Evolutionary conservation across 345 rosid species (phyloP).

Genomic region (Eutrema heterophyllum): DNA sequence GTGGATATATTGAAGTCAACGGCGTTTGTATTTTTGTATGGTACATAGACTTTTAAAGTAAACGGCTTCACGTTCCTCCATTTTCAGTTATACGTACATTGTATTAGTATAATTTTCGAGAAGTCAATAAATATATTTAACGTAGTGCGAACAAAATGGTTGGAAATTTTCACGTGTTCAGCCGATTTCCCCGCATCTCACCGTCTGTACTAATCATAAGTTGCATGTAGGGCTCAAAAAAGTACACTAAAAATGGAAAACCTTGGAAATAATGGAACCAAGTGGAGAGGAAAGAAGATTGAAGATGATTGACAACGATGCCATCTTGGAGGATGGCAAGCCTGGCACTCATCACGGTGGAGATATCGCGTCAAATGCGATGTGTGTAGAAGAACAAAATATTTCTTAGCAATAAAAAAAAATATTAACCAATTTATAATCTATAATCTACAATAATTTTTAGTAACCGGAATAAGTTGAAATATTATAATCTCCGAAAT

Average conservation of each 20-base stretch:
- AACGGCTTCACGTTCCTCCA: not conserved
- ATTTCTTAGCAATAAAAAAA: too few relatives aligned
- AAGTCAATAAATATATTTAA: not conserved
- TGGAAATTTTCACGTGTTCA: not conserved
- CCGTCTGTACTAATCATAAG: too few relatives aligned
- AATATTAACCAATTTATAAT: too few relatives aligned
- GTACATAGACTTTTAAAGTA: not conserved
- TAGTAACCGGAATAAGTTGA: not conserved
- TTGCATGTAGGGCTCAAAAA: too few relatives aligned
- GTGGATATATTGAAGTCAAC: conserved; percentile 5
- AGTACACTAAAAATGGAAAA: too few relatives aligned
- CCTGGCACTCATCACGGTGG: too few relatives aligned
- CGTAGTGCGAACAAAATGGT: not conserved
- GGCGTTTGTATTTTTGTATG: not conserved
- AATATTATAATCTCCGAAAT: not conserved
- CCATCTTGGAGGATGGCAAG: too few relatives aligned
- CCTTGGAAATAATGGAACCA: too few relatives aligned
- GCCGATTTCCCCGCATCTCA: not conserved
- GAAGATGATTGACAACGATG: too few relatives aligned
- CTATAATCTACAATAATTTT: not conserved
- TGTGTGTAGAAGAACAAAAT: too few relatives aligned
- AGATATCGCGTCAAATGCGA: too few relatives aligned
- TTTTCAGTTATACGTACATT: not conserved
- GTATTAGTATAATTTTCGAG: not conserved
- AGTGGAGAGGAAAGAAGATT: too few relatives aligned